Conservation (phyloP, 2,329 filamentous ascomycete genomes). For the Plectosphaerella plurivora region DNA sequence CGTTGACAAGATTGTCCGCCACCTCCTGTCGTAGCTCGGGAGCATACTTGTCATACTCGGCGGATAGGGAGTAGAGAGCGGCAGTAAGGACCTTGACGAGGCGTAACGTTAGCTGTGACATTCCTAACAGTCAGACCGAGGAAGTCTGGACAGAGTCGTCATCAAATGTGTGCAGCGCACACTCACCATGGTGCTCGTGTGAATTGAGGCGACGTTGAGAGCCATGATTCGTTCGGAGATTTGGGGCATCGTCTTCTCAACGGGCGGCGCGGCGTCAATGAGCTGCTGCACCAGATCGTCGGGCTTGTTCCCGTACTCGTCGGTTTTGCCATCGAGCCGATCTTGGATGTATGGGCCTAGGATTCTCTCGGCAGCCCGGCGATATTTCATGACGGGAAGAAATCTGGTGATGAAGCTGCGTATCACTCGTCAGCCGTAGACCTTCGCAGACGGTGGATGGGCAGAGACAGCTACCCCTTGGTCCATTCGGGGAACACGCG, state of each 20-base stretch:
- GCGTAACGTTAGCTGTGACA: background rate
- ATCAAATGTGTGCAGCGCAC: too few relatives aligned
- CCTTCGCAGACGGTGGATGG: background rate
- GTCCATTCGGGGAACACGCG: background rate
- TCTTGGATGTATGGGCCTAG: background rate
- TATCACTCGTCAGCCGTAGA: background rate
- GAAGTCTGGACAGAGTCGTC: too few relatives aligned
- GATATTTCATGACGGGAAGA: background rate
- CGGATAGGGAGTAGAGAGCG: background rate
- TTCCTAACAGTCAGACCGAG: background rate
- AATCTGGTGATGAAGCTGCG: background rate
- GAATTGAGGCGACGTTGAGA: background rate
- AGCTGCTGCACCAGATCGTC: background rate
- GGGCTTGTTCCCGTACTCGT: background rate
- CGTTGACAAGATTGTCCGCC: background rate
- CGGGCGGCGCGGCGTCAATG: background rate
- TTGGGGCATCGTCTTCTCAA: background rate
- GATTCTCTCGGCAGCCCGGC: background rate
- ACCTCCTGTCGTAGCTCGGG: background rate
- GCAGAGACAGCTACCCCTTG: background rate
- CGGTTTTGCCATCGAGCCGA: background rate
- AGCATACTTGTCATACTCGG: background rate
- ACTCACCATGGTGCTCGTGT: background rate
- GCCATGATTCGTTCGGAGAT: background rate
- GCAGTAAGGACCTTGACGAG: background rate